Evolutionary conservation across 768 basidiomycete genomes (phyloP).

Genomic region (Termitomyces sp.): DNA sequence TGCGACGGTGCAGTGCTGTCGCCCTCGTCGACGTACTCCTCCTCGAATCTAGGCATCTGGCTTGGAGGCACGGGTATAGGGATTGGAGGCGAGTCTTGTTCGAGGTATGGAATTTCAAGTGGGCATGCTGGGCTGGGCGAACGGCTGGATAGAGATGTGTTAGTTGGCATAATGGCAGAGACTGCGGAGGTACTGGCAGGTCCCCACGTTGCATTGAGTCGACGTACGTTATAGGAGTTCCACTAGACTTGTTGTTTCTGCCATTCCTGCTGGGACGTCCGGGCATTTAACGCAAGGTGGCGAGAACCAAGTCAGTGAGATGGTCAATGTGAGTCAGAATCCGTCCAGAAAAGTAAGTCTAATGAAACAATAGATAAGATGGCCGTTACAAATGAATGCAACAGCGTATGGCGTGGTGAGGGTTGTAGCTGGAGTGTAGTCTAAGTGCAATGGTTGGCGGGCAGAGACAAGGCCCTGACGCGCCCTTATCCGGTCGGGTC

Average conservation of each 20-base stretch:
- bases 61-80: conserved; percentile 12
- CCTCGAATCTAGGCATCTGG: conserved; percentile 7
- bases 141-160: background rate
- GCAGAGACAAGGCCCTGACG: background rate
- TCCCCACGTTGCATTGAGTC: background rate
- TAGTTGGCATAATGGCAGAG: background rate
- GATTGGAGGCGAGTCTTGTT: conserved; percentile 4
- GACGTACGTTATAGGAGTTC: background rate
- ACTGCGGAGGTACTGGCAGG: background rate
- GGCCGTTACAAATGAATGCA: conserved; percentile 3
- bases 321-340: background rate
- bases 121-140: background rate
- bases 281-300: conserved; percentile 5
- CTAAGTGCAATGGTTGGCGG: background rate
- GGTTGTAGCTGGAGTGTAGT: background rate
- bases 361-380: background rate
- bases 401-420: background rate
- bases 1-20: no score
- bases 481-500: background rate
- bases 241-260: background rate
- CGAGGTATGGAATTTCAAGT: background rate
- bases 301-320: background rate
- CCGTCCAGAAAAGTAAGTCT: background rate
- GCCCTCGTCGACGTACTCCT: background rate
- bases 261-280: conserved; percentile 6